These are phyloP conservation scores for Parathielavia appendiculata DNA, from an alignment of 495 filamentous ascomycete genomes.

Conservation along the genomic window DNA sequence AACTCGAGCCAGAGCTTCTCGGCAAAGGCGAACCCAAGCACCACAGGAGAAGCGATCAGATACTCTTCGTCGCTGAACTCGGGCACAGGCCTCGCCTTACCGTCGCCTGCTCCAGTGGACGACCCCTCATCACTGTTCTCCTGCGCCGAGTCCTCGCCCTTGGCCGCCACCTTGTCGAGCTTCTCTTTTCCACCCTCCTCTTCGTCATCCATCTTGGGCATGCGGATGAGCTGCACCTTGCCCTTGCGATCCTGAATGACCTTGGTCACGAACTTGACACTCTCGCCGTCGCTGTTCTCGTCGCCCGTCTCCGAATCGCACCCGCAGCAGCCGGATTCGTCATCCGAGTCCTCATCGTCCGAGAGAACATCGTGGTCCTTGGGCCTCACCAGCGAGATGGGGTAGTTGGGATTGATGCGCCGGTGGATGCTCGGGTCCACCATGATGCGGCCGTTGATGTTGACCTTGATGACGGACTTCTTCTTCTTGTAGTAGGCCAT, in stretches of 20 bases:
- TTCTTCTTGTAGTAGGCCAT: conserved; percentile 83
- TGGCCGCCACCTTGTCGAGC: conserved; percentile 57
- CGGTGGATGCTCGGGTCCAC: conserved; percentile 83
- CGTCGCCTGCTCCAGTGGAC: conserved; percentile 24
- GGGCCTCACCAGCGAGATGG: conserved; percentile 70
- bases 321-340: conserved; percentile 46
- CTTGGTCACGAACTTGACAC: conserved; percentile 56
- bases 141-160: conserved; percentile 22
- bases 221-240: conserved; percentile 48
- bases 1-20: conserved; percentile 94
- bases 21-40: conserved; percentile 86
- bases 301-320: conserved; percentile 40
- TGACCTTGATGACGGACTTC: conserved; percentile 72
- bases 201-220: conserved; percentile 49
- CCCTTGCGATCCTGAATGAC: conserved; percentile 61
- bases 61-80: conserved; percentile 82
- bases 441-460: conserved; percentile 89
- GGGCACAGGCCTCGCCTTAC: conserved; percentile 36
- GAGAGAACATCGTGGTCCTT: conserved; percentile 68
- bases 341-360: conserved; percentile 54
- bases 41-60: conserved; percentile 81
- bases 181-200: conserved; percentile 55
- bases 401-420: conserved; percentile 84
- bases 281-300: conserved; percentile 45
- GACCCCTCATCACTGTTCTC: conserved; percentile 40